Base-by-base conservation (phyloP, 306 rosid species). In the Corylus avellana region DNA sequence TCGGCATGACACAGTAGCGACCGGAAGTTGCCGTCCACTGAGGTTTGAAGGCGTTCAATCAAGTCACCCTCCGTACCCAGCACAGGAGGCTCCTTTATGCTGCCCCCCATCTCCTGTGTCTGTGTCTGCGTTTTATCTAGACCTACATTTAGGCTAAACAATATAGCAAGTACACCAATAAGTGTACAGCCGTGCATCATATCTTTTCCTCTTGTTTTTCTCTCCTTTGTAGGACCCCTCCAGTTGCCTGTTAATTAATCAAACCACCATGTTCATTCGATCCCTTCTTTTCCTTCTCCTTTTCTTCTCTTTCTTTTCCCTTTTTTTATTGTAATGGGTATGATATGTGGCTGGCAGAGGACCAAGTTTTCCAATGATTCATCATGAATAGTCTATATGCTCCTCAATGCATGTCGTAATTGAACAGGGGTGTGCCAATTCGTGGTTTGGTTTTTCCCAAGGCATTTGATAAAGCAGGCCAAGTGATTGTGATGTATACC, bases 1-100 rank as follows among this genome's bases (percentile, higher is more conserved):
- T 18, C 11, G 68, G 78, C 85, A 83, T 73, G 39, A 73, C 73
- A 70, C 5, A 32, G 10, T 13, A 29, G 20, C 70, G 46, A 63
- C 70, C 47, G 13, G 5, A 57, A 20, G 29, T 57, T 18, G 63
- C 29, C 63, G 12, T 32, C 44, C 72, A 51, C 67, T 39, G 18
- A 77, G 83, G 70, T 78, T 71, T 75, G 80, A 72, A 71, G 77
- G 73, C 67, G 85, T 90, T 88, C 83, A 90, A 90, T 90, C 86
- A 9, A 88, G 92, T 83, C 76, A 87, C 93, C 89, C 84, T 86
- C 86, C 84, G 81, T 84, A 81, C 89, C 80, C 83, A 77, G 73
- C 90, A 86, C 73, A 75, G 13, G 42, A 68, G 13, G 4, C 18
- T 18, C 53, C 3, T 42, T 39, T 39, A 25, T 14, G 70, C 37